Conservation (phyloP, 441 rosid genomes). For the Adansonia madagascariensis region DNA sequence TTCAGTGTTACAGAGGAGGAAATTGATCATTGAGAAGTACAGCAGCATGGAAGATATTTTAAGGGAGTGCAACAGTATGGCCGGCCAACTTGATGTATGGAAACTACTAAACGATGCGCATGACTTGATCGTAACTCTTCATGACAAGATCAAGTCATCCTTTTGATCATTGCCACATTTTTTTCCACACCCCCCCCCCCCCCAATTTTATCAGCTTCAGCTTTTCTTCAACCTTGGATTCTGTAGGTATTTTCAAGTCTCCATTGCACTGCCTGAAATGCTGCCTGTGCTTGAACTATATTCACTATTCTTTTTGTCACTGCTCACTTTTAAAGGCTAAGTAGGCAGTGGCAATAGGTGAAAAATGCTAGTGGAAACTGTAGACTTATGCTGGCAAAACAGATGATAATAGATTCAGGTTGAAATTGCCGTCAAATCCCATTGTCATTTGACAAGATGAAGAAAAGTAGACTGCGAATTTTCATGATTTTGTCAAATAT, state of each 20-base stretch:
- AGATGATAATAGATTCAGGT: neutral
- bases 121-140: constrained; percentile 77
- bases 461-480: neutral
- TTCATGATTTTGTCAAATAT: neutral
- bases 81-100: constrained; percentile 96
- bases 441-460: neutral
- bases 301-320: neutral
- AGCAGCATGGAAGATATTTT: constrained; percentile 94
- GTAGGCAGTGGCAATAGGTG: constrained; percentile 2
- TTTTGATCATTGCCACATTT: constrained; percentile 31
- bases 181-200: neutral
- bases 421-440: neutral
- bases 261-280: constrained; percentile 16
- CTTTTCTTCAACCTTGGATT: constrained; percentile 16
- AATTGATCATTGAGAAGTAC: constrained; percentile 80
- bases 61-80: constrained; percentile 71
- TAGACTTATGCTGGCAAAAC: neutral
- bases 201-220: constrained; percentile 28
- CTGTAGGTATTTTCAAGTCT: constrained; percentile 1
- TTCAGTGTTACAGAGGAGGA: constrained; percentile 85
- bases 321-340: neutral
- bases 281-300: constrained; percentile 1
- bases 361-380: constrained; percentile 8
- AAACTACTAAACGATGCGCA: constrained; percentile 93
- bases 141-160: constrained; percentile 68